Evolutionary conservation across 2,329 filamentous ascomycete genomes (phyloP).

Genomic region (Ampelomyces quisqualis): DNA sequence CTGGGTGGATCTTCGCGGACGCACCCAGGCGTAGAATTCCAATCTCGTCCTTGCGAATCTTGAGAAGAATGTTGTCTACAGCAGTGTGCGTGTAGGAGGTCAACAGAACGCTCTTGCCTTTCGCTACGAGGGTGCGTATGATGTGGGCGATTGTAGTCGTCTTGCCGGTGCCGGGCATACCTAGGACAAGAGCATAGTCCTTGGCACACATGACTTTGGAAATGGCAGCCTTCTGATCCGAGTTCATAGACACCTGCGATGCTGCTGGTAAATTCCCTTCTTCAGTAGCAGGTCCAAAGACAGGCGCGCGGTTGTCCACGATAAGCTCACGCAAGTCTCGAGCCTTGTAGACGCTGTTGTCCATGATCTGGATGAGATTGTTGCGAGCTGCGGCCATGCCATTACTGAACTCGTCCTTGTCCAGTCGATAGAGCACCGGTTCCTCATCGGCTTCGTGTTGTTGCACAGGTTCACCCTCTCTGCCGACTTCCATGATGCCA

Average conservation of each 20-base stretch:
- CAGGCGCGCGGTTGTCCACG: slow-evolving; percentile 71
- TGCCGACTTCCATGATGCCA: slow-evolving; percentile 83
- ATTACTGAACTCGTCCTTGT: slow-evolving; percentile 98
- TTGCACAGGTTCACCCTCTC: slow-evolving; percentile 48
- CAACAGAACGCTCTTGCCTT: slow-evolving; percentile 88
- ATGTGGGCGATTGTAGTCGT: slow-evolving; percentile 98
- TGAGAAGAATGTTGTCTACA: slow-evolving; percentile 95
- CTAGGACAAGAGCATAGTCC: slow-evolving; percentile 94
- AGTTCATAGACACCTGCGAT: slow-evolving; percentile 69
- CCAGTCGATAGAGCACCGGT: slow-evolving; percentile 74
- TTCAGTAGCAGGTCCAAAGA: slow-evolving; percentile 66
- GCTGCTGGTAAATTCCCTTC: slow-evolving; percentile 59
- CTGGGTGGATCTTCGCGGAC: slow-evolving; percentile 79
- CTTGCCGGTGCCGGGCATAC: slow-evolving; percentile 98
- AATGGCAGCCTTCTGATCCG: slow-evolving; percentile 83
- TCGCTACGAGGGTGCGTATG: slow-evolving; percentile 81
- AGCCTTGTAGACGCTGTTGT: slow-evolving; percentile 69
- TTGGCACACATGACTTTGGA: slow-evolving; percentile 93
- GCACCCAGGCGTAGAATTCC: slow-evolving; percentile 83
- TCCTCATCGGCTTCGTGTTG: slow-evolving; percentile 49
- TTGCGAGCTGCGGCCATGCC: slow-evolving; percentile 94
- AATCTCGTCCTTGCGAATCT: slow-evolving; percentile 76
- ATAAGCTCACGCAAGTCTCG: slow-evolving; percentile 75
- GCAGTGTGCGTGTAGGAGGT: slow-evolving; percentile 97
- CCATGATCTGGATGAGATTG: slow-evolving; percentile 91